A percentile compares a stretch with the other conserved stretches of the same genome.
These are phyloP conservation scores for Ophiocordyceps unilateralis DNA, from an alignment of 2,329 filamentous ascomycete genomes.

Conservation along the genomic window DNA sequence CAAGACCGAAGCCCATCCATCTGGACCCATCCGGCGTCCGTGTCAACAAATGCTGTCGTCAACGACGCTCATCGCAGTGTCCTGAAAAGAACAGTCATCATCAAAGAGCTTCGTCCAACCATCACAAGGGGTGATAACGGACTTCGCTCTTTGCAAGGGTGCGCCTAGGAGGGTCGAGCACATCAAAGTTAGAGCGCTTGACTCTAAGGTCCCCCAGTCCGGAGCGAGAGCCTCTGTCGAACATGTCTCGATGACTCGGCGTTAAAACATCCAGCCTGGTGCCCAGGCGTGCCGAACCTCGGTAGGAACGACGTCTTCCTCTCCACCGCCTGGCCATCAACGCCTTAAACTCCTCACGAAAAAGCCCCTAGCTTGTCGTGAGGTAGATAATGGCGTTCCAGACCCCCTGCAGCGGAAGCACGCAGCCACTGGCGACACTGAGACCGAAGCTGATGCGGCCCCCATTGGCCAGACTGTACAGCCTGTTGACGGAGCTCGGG, in stretches of 20 bases:
- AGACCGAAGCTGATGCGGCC: constrained; percentile 40
- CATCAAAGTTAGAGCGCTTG: not conserved
- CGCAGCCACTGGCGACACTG: constrained; percentile 51
- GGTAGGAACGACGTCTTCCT: constrained; percentile 1
- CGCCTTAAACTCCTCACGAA: constrained; percentile 10
- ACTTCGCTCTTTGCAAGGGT: not conserved
- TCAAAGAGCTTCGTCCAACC: not conserved
- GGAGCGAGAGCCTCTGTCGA: constrained; percentile 2
- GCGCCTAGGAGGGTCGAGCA: not conserved
- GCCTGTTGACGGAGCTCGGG: constrained; percentile 53
- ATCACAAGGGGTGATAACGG: not conserved
- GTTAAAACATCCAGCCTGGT: constrained; percentile 9
- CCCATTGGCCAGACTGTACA: constrained; percentile 44
- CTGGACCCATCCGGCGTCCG: not conserved
- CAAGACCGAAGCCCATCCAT: too few species aligned
- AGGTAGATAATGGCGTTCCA: constrained; percentile 70
- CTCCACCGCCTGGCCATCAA: constrained; percentile 5
- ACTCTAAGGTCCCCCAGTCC: not conserved
- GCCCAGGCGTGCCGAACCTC: constrained; percentile 9
- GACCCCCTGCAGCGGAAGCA: constrained; percentile 60
- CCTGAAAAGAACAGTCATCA: not conserved
- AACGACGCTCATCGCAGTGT: not conserved
- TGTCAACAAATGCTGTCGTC: not conserved
- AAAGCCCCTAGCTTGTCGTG: constrained; percentile 37
- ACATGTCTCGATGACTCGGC: constrained; percentile 7